Evolutionary conservation across 345 rosid genomes (phyloP).

Genomic region (Reutealis trisperma): DNA sequence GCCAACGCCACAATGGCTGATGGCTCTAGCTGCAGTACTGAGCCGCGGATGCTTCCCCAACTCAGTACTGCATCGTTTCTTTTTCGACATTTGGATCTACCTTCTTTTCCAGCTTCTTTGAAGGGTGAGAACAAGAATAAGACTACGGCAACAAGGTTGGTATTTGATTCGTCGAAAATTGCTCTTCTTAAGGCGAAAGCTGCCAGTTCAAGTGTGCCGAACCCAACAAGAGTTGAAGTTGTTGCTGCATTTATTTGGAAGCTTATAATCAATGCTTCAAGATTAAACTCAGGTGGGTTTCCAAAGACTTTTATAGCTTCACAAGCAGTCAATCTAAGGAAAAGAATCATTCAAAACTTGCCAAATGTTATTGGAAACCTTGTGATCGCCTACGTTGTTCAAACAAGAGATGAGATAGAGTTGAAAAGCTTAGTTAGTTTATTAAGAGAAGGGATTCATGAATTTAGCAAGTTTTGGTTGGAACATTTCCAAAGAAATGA

Average conservation of each 20-base stretch:
- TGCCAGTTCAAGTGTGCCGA: background rate
- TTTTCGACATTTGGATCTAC: constrained; percentile 5
- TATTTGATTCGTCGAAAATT: constrained; percentile 9
- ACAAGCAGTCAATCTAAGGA: constrained; percentile 22
- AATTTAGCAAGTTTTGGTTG: background rate
- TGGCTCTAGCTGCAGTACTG: too few relatives aligned
- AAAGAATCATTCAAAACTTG: background rate
- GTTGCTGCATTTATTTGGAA: constrained; percentile 19
- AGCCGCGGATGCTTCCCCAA: background rate
- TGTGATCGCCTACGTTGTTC: background rate
- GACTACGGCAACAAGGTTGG: constrained; percentile 13
- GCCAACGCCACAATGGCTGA: background rate
- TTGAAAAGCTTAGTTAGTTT: background rate
- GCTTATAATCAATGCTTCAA: constrained; percentile 4
- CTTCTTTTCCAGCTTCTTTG: background rate
- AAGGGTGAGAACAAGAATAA: constrained; percentile 1
- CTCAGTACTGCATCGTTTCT: constrained; percentile 1
- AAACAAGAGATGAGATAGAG: background rate
- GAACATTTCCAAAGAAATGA: background rate
- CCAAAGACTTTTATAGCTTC: background rate
- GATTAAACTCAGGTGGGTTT: background rate
- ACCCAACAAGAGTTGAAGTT: too few relatives aligned
- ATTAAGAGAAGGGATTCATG: background rate
- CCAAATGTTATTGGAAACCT: constrained; percentile 10
- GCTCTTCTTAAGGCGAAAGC: constrained; percentile 8